These are phyloP conservation scores for Malus domestica DNA, from an alignment of 306 rosid species.

Conservation along the genomic window ASM211411v1 NC_041801.1:6567501-6568000, in stretches of 20 bases:
- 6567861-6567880: slow-evolving; percentile 50
- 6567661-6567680: neutral
- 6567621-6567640: neutral
- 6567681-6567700: neutral
- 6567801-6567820: slow-evolving; percentile 52
- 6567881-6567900: slow-evolving; percentile 59
- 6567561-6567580: neutral
- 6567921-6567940: slow-evolving; percentile 36
- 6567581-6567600: neutral
- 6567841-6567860: slow-evolving; percentile 44
- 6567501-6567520: neutral
- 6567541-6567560: neutral
- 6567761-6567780: neutral
- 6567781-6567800: neutral
- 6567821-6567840: slow-evolving; percentile 40
- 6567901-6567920: slow-evolving; percentile 56
- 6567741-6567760: neutral
- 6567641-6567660: neutral
- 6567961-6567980: slow-evolving; percentile 48
- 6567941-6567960: slow-evolving; percentile 45
- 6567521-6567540: neutral
- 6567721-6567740: neutral
- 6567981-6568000: slow-evolving; percentile 45
- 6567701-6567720: neutral
- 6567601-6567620: neutral